Evolutionary conservation across 2,329 filamentous ascomycete genomes (phyloP), one percentile per base, ranked within the genome.

Genomic region (Leptographium wingfieldii): DNA sequence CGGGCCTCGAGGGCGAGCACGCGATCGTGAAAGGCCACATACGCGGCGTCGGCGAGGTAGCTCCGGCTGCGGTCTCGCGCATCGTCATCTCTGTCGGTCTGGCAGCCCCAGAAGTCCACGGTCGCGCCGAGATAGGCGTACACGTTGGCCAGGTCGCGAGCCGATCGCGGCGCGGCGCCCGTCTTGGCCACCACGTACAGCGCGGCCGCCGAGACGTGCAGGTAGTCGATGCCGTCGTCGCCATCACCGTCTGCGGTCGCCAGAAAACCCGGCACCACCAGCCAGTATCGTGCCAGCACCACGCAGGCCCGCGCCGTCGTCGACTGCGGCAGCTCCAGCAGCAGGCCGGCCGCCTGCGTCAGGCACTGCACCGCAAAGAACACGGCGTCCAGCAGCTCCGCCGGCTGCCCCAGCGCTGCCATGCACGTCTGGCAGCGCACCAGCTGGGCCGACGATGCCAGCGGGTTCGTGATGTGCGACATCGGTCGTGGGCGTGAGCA

Each of bases 271-370:
- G 72, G 82, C 69, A 75, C 79, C 31, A 77, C 71, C 29, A 90
- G 75, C 86, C 88, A 95, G 73, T 90, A 94, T 16, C 92, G 82
- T 57, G 87, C 86, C 40, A 95, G 82, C 0, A 94, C 73, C 49
- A 96, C 84, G 68, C 92, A 89, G 3, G 92, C 90, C 68, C 91
- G 88, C 5, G 91, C 88, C 48, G 94, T 89, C 48, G 90, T 83
- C 66, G 91, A 89, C 70, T 96, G 91, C 7, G 90, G 88, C 48
- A 97, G 78, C 55, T 89, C 83, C 3, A 99, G 80, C 22, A 97
- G 81, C 57, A 95, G 80, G 35, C 89, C 89, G 12, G 88, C 87
- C 27, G 86, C 84, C 72, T 94, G 89, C 3, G 87, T 89, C 52
- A 92, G 80, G 66, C 82, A 81, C 69, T 88, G 84, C 43, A 86